Evolutionary conservation across 805 yeast species (phyloP), one percentile per base, ranked within the genome.

Genomic region (Candida qinlingensis): DNA sequence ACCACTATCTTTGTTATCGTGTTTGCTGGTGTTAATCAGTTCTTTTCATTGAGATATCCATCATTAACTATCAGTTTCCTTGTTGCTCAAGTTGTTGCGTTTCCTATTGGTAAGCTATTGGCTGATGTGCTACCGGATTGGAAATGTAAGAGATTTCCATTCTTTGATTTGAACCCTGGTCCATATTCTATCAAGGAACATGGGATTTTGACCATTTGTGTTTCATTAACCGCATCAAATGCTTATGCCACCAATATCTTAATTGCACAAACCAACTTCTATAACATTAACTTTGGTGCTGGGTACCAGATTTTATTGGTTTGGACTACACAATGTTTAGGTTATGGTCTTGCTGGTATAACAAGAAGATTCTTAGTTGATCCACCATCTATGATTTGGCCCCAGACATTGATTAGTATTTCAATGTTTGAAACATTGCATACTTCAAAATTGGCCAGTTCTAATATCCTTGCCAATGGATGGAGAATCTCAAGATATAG

Each of bases 331-430:
- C 88, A 84, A 61, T 69, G 79, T 54, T 70, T 85, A 45, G 90
- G 91, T 8, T 80, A 80, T 53, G 83, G 85, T 29, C 63, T 81
- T 45, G 87, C 87, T 40, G 91, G 91, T 31, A 46, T 84, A 48
- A 70, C 77, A 38, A 71, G 84, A 54, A 73, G 77, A 54, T 69
- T 81, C 35, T 70, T 85, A 52, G 83, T 85, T 12, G 76, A 76
- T 49, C 85, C 89, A 5, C 74, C 83, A 5, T 69, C 79, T n/a
- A 77, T 82, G 65, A 73, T 83, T 45, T 86, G 91, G 91, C 92
- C 92, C 5, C 64, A 78, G 2, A 76, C 75, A 57, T 70, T 85
- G 60, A 85, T 82, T 45, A 79, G 84, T 30, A 61, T 79, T 39
- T 77, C 85, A 26, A 70, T 80, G 56, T 72, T 77, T 70, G 70